phyloP scores from a whole-genome alignment of 805 yeast species.

The Candida loeiensis region DNA sequence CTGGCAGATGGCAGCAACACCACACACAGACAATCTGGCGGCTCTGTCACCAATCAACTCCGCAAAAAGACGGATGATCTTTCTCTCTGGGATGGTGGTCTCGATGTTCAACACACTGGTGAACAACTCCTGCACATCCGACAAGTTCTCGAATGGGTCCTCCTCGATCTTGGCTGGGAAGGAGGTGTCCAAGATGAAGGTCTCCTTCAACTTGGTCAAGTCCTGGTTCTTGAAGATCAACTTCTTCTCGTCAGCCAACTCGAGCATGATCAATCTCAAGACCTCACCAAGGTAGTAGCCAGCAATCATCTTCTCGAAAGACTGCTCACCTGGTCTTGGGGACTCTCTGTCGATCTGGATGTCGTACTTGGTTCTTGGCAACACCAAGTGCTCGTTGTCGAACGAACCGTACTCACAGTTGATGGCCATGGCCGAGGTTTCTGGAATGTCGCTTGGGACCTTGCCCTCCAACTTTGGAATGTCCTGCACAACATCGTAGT shows the following conservation, averaged over 20 bases:
- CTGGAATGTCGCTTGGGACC: slow-evolving; percentile 58
- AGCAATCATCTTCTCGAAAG: slow-evolving; percentile 95
- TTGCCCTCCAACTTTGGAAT: slow-evolving; percentile 80
- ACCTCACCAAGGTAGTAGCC: slow-evolving; percentile 96
- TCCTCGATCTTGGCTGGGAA: slow-evolving; percentile 84
- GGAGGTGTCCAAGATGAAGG: slow-evolving; percentile 84
- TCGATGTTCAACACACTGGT: slow-evolving; percentile 52
- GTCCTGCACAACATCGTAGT: slow-evolving; percentile 69
- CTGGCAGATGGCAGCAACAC: slow-evolving; percentile 89
- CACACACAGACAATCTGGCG: slow-evolving; percentile 89
- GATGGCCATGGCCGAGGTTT: slow-evolving; percentile 81
- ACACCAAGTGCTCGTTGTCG: slow-evolving; percentile 78
- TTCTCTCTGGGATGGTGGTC: slow-evolving; percentile 75
- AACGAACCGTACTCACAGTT: slow-evolving; percentile 98
- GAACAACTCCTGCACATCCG: slow-evolving; percentile 70
- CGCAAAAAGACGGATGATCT: slow-evolving; percentile 75
- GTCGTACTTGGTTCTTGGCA: slow-evolving; percentile 92
- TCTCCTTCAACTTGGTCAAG: slow-evolving; percentile 52
- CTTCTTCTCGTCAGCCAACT: slow-evolving; percentile 57
- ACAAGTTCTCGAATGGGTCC: slow-evolving; percentile 81
- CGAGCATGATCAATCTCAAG: slow-evolving; percentile 74
- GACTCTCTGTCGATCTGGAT: slow-evolving; percentile 73
- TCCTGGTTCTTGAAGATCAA: slow-evolving; percentile 70
- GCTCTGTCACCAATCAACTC: slow-evolving; percentile 90
- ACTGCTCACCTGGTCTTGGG: slow-evolving; percentile 95